phyloP scores from a whole-genome alignment of 345 rosid genomes.

The Citrus reticulata region DNA sequence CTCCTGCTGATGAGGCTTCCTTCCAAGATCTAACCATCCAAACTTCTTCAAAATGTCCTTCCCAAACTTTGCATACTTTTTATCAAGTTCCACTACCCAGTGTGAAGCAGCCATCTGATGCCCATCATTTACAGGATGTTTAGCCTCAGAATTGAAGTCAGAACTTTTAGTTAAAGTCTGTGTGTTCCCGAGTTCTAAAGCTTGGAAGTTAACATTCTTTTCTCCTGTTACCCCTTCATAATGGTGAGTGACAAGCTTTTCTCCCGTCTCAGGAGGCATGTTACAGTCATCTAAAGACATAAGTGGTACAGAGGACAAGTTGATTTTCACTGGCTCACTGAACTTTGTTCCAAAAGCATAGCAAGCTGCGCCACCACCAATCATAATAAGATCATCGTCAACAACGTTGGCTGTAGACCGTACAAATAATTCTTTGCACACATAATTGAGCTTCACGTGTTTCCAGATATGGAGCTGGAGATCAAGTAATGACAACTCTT shows the following conservation, averaged over 20 bases:
- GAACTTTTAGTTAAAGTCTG: conserved; percentile 20
- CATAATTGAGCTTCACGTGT: conserved; percentile 52
- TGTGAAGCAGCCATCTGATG: conserved; percentile 18
- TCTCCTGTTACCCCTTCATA: conserved; percentile 22
- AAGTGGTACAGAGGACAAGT: conserved; percentile 43
- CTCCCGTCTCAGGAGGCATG: conserved; percentile 11
- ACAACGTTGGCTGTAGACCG: conserved; percentile 69
- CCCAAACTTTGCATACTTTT: conserved; percentile 63
- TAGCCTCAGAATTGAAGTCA: conserved; percentile 17
- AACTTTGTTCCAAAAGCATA: conserved; percentile 97
- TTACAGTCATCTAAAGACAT: conserved; percentile 23
- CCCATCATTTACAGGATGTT: conserved; percentile 11
- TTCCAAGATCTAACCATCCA: conserved; percentile 84
- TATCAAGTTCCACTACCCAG: conserved; percentile 59
- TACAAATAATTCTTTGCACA: conserved; percentile 66
- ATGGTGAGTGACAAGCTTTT: conserved; percentile 18
- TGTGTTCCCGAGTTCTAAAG: conserved; percentile 22
- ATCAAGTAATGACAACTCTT: conserved; percentile 72
- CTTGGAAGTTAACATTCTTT: conserved; percentile 19
- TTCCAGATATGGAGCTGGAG: conserved; percentile 52
- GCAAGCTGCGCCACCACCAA: conserved; percentile 98
- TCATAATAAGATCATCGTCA: conserved; percentile 63
- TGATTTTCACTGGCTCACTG: conserved; percentile 68
- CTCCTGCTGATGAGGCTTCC: conserved; percentile 51
- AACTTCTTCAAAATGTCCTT: conserved; percentile 79